Evolutionary conservation across 1,284 basidiomycete species (phyloP), one percentile per base, ranked within the genome.

Genomic region (Melampsora americana): DNA sequence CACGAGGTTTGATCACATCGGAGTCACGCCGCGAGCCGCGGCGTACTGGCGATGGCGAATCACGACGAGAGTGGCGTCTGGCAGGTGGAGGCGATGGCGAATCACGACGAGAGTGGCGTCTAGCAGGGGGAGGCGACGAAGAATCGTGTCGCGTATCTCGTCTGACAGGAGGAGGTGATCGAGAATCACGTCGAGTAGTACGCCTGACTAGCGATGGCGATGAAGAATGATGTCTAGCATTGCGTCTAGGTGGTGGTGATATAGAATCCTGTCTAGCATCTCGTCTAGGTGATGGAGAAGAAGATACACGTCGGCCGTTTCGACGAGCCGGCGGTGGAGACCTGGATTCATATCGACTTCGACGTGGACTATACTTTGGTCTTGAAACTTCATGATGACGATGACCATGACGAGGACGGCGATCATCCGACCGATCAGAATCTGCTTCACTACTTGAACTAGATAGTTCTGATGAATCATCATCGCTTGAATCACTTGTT

Each of bases 401-500:
- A 56, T n/a, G 12, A 56, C 26, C 53, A 56, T 28, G 53, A 56
- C 53, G 53, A 56, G 53, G 20, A 56, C 53, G 53, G n/a, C 53
- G 53, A 56, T 56, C 53, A 56, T 56, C 26, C 7, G 53, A 56
- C 1, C 32, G 20, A 61, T 70, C 68, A 16, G 53, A 60, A 28
- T 53, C 46, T n/a, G 50, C 30, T 35, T 70, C 68, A 70, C 53
- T 60, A 39, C 39, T 42, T 42, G 50, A 56, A 28, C 53, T 56
- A 56, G 53, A 56, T n/a, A 56, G n/a, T 23, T 56, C 60, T 62
- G 60, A 62, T 23, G 23, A 28, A 20, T 20, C 18, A 5, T 62
- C 44, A 65, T 71, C 69, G 32, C 61, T 73, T 16, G 71, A 73
- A 39, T 59, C 59, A 39, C 30, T 66, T 11, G 64, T 46, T 26